Evolutionary conservation across 352 stramenopile species (phyloP), one percentile per base, ranked within the genome.

Genomic region (Plasmopara halstedii): DNA sequence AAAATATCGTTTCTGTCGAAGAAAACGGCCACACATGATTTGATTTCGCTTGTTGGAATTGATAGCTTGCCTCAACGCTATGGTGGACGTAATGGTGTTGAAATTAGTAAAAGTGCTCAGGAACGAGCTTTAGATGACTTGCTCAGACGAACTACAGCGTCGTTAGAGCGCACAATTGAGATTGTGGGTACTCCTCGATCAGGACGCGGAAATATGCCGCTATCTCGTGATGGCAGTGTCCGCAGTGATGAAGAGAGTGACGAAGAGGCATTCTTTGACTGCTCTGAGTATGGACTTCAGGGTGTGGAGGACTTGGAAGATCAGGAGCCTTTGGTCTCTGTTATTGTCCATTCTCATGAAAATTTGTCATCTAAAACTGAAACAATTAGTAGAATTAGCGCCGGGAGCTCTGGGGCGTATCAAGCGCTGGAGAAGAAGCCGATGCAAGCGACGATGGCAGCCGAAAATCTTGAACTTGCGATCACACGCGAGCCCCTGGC

Each of bases 211-310:
- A 61, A 36, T 46, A 41, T 54, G 31, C 64, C 32, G 21, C 61
- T 58, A 3, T 51, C 50, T 21, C 64, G 56, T 45, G 31, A 62
- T 0, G 67, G 68, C 25, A 80, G 67, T 11, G 35, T 67, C 9
- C 62, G 67, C 17, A 67, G 60, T 38, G 67, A 79, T 17, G 73
- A 79, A 3, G 70, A 62, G 1, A 89, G 78, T 21, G 78, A 89
- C 23, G 78, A 89, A 64, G 78, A 89, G 45, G 78, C 78, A 6
- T 88, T 90, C 33, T 90, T 90, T 35, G 79, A 90, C 35, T 85
- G 64, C 42, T 73, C 65, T 10, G 79, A 88, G 47, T 90, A 88
- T 42, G 79, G 79, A n/a, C 56, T 90, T 13, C 79, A 85, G 46
- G 69, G 75, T 34, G 56, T 71, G 11, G 53, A 70, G 18, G 73